A percentile compares a stretch with the other conserved stretches of the same genome.
These are phyloP conservation scores for Russula dissimulans DNA, from an alignment of 768 basidiomycete species.

Conservation along the genomic window DNA sequence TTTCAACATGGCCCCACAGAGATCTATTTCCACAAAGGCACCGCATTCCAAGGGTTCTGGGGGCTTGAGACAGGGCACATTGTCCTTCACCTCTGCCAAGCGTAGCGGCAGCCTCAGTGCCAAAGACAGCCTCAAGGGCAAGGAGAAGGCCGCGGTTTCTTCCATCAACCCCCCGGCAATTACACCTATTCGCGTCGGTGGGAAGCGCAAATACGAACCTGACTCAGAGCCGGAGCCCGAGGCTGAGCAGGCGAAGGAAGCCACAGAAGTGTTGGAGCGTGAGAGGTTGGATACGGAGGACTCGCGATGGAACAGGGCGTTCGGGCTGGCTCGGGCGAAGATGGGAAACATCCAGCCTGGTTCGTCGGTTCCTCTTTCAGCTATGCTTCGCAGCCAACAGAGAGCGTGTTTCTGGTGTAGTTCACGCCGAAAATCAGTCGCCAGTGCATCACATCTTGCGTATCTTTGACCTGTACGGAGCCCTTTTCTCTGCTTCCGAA, in stretches of 20 bases:
- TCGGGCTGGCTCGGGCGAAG: conserved; percentile 14
- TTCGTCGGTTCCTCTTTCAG: neutral
- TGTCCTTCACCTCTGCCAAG: conserved; percentile 17
- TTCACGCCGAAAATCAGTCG: conserved; percentile 54
- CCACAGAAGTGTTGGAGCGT: neutral
- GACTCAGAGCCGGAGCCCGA: conserved; percentile 3
- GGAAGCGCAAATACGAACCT: conserved; percentile 13
- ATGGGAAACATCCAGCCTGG: conserved; percentile 20
- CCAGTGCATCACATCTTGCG: conserved; percentile 64
- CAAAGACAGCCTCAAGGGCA: conserved; percentile 15
- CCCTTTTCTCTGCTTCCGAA: neutral
- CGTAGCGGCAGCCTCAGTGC: conserved; percentile 15
- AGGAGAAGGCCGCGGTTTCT: neutral
- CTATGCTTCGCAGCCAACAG: neutral
- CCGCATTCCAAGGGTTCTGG: neutral
- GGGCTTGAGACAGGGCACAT: conserved; percentile 14
- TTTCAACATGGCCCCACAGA: conserved; percentile 10
- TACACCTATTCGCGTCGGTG: conserved; percentile 7
- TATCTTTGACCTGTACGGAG: conserved; percentile 63
- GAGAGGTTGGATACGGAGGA: conserved; percentile 11
- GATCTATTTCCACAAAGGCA: conserved; percentile 2
- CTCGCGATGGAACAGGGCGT: conserved; percentile 18
- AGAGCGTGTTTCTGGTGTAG: conserved; percentile 29
- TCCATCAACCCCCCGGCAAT: neutral
- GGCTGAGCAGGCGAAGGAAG: neutral